Conservation (phyloP, 768 basidiomycete genomes). For the Trametes sanguinea region DNA sequence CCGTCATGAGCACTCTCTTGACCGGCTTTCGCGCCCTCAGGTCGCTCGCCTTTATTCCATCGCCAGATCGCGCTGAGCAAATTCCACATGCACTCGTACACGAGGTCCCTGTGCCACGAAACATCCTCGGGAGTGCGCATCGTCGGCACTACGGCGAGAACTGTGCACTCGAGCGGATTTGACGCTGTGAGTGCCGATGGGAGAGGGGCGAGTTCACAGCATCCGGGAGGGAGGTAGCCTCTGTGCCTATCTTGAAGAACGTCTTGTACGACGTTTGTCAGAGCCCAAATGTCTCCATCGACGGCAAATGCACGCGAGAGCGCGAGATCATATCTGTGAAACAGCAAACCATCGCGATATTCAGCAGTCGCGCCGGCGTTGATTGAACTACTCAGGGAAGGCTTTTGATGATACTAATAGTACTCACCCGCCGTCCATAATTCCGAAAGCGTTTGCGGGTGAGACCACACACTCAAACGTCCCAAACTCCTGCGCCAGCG, state of each 20-base stretch:
- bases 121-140: conserved; percentile 35
- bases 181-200: conserved; percentile 9
- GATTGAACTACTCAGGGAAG: too few species aligned
- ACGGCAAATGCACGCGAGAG: conserved; percentile 15
- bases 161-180: conserved; percentile 19
- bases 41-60: conserved; percentile 27
- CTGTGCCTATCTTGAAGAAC: conserved; percentile 5
- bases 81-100: conserved; percentile 38
- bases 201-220: conserved; percentile 17
- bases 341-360: too few species aligned
- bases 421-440: conserved; percentile 24
- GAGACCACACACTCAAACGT: conserved; percentile 21
- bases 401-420: too few species aligned
- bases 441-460: conserved; percentile 24
- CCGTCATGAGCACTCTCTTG: conserved; percentile 23
- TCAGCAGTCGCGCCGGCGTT: too few species aligned
- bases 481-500: conserved; percentile 3
- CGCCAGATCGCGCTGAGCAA: conserved; percentile 30
- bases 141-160: conserved; percentile 37
- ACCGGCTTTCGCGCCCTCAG: not conserved
- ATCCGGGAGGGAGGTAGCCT: conserved; percentile 18
- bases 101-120: conserved; percentile 36
- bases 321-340: conserved; percentile 18
- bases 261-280: conserved; percentile 18
- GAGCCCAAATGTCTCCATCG: conserved; percentile 11